Base-by-base conservation (phyloP, 2,329 filamentous ascomycete species). In the Ophiocordyceps camponoti-floridani region DNA sequence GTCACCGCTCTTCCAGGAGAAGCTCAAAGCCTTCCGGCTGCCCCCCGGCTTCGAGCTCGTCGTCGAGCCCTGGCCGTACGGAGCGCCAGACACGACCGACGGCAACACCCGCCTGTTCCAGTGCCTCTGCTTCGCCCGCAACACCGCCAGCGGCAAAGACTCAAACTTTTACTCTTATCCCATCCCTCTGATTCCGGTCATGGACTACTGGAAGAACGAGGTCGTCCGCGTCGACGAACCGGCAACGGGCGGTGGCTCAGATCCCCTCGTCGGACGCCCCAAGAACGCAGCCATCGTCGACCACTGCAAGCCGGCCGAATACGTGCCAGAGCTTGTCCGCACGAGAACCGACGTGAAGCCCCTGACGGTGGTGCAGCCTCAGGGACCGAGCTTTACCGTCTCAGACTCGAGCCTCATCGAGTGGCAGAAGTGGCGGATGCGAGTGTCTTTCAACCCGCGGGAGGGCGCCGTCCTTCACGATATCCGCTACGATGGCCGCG, bases 401-500 rank as follows among this genome's bases (percentile, higher is more conserved):
- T 41, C 46, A 0, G 62, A 63, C 44, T 56, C 65, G 44, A 65
- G 65, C 48, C 51, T 60, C 2, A 54, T 75, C 1, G 53, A 65
- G 43, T 79, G 75, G 75, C 72, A 79, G 55, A 77, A 81, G 54
- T 84, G 79, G 79, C 66, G 70, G 1, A 75, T 86, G 60, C 65
- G 79, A 27, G 72, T 86, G 4, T 72, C 72, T 6, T 84, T 82
- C 63, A 84, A 82, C 63, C 70, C 73, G 30, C 68, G 81, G 3
- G 82, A 85, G 57, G 81, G 81, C 30, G 70, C 75, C 12, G 77
- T 79, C 2, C 65, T 86, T 0, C 79, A 84, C 52, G 76, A 85
- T 51, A 61, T 86, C 6, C 68, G 69, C 44, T 84, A 80, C 48
- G 77, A 81, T 49, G 74, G 72, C 10, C 68, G 78, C 26, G 75